Conservation (phyloP, 2,329 filamentous ascomycete genomes). For the Rhynchosporium agropyri region DNA sequence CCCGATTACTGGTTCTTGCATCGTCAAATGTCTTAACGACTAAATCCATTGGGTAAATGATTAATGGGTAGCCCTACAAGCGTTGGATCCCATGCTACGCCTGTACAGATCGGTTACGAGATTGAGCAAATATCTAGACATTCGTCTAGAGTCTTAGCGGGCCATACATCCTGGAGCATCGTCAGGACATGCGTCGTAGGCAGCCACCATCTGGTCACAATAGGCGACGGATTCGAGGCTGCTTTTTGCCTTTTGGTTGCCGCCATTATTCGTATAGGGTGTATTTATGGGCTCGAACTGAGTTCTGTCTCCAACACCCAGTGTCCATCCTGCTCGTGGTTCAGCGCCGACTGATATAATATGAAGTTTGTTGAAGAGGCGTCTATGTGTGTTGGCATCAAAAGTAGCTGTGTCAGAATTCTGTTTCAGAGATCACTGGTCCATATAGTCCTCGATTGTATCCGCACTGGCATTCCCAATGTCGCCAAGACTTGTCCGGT, state of each 20-base stretch:
- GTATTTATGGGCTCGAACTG: background rate
- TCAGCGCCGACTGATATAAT: conserved; percentile 1
- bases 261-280: background rate
- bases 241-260: background rate
- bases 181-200: conserved; percentile 1
- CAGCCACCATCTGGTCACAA: background rate
- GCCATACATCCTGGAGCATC: background rate
- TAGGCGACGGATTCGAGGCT: background rate
- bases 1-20: background rate
- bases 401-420: background rate
- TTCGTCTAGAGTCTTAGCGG: background rate
- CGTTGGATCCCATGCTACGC: conserved; percentile 4
- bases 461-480: conserved; percentile 8
- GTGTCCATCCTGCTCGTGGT: conserved; percentile 5
- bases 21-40: background rate
- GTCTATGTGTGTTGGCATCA: background rate
- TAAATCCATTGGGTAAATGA: background rate
- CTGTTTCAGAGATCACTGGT: conserved; percentile 1
- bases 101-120: conserved; percentile 1
- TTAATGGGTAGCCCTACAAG: background rate
- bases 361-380: background rate
- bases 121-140: conserved; percentile 1
- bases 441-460: background rate
- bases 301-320: conserved; percentile 1
- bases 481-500: conserved; percentile 5